These are phyloP conservation scores for Grosmannia clavigera DNA, from an alignment of 2,329 filamentous ascomycete genomes.

Conservation along the genomic window DNA sequence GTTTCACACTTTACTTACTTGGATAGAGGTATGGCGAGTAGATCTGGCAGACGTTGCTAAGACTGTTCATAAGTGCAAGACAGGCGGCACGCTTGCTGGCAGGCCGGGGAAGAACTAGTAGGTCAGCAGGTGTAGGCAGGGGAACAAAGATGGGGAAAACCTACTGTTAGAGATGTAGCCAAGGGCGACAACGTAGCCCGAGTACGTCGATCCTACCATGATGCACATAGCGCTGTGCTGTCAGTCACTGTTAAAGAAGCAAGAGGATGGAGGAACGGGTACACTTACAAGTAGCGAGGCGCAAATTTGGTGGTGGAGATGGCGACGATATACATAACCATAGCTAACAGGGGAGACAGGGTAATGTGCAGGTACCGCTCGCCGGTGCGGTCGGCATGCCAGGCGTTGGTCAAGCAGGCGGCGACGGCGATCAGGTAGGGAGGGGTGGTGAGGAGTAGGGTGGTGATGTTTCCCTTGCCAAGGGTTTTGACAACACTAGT, in stretches of 20 bases:
- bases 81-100: not conserved
- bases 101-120: not conserved
- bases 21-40: not conserved
- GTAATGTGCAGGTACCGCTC: not conserved
- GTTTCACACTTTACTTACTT: no score
- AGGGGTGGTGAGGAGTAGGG: constrained; percentile 19
- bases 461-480: constrained; percentile 15
- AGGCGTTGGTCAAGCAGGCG: constrained; percentile 6
- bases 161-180: constrained; percentile 1
- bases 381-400: not conserved
- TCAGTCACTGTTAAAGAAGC: not conserved
- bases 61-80: not conserved
- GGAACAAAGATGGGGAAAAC: not conserved
- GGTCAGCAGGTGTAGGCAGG: not conserved
- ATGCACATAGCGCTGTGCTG: not conserved
- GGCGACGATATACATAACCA: not conserved
- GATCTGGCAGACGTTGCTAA: not conserved
- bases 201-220: not conserved
- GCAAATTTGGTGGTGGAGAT: not conserved
- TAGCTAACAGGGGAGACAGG: not conserved
- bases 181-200: not conserved
- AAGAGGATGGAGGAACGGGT: not conserved
- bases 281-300: not conserved
- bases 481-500: constrained; percentile 14
- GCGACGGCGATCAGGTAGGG: constrained; percentile 15